Conservation (phyloP, 257 asterid species). For the Vinca minor region DNA sequence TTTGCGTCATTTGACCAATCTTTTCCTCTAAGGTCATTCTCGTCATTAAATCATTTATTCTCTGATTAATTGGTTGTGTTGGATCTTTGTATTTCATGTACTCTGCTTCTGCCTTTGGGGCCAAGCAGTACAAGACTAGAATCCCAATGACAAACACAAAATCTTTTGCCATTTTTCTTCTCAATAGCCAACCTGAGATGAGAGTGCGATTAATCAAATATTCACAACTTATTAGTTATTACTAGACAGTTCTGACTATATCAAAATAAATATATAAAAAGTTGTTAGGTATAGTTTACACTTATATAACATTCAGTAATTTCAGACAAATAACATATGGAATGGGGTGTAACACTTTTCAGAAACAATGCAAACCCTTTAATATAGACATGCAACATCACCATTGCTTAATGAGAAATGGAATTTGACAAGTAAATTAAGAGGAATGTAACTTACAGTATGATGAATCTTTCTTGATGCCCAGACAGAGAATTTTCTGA, state of each 20-base stretch:
- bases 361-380: too few species aligned
- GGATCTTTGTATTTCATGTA: constrained; percentile 46
- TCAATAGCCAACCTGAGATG: constrained; percentile 6
- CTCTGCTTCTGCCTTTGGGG: constrained; percentile 8
- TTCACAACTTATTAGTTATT: too few species aligned
- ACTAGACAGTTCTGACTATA: too few species aligned
- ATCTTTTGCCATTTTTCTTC: constrained; percentile 7
- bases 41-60: constrained; percentile 39
- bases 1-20: constrained; percentile 62
- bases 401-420: neutral
- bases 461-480: too few species aligned
- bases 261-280: too few species aligned
- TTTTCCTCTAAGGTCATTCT: constrained; percentile 57
- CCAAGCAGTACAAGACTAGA: constrained; percentile 9
- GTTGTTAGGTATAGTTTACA: too few species aligned
- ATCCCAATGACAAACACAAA: neutral
- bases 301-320: too few species aligned
- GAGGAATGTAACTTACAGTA: neutral
- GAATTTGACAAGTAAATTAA: too few species aligned
- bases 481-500: too few species aligned
- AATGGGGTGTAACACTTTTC: too few species aligned
- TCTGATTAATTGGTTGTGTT: constrained; percentile 25
- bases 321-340: too few species aligned
- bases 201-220: neutral
- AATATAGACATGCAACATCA: too few species aligned